Percentiles rank a stretch among this genome's conserved stretches.
These are phyloP conservation scores for Talaromyces sp. DNA, from an alignment of 2,329 filamentous ascomycete genomes.

Conservation along the genomic window DNA sequence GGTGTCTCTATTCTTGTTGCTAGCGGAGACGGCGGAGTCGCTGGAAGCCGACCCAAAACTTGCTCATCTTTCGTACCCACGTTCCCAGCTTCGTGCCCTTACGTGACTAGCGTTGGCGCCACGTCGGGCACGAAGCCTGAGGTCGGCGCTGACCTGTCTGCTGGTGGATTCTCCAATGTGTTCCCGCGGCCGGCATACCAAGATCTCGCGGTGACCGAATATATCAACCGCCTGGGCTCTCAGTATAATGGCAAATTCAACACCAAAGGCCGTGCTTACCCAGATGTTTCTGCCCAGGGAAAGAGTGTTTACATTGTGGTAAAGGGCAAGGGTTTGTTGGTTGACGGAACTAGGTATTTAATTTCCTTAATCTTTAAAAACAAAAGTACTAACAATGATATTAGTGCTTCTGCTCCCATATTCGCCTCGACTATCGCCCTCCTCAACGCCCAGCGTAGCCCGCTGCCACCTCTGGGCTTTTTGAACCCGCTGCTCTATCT, in stretches of 20 bases:
- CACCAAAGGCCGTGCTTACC: conserved; percentile 53
- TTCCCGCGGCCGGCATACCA: conserved; percentile 42
- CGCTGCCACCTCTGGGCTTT: conserved; percentile 51
- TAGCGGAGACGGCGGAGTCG: conserved; percentile 55
- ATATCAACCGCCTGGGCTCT: conserved; percentile 25
- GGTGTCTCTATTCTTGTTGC: conserved; percentile 63
- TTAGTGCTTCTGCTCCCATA: conserved; percentile 50
- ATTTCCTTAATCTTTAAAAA: neutral
- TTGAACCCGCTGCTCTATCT: conserved; percentile 58
- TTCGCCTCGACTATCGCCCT: conserved; percentile 57
- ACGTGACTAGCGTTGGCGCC: conserved; percentile 59
- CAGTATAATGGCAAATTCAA: conserved; percentile 31
- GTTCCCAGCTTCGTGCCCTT: conserved; percentile 58
- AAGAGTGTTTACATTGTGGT: neutral
- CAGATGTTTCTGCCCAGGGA: conserved; percentile 55
- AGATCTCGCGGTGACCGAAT: conserved; percentile 33
- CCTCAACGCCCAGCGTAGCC: conserved; percentile 59
- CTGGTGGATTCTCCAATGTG: conserved; percentile 45
- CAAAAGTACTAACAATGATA: neutral
- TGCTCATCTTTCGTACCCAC: conserved; percentile 52
- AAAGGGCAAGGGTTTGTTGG: neutral
- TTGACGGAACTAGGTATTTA: conserved; percentile 15
- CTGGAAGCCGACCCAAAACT: conserved; percentile 37
- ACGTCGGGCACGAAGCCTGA: conserved; percentile 36
- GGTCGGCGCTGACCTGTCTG: neutral